phyloP scores from a whole-genome alignment of 257 asterid species.

The Ocimum tenuiflorum region DNA sequence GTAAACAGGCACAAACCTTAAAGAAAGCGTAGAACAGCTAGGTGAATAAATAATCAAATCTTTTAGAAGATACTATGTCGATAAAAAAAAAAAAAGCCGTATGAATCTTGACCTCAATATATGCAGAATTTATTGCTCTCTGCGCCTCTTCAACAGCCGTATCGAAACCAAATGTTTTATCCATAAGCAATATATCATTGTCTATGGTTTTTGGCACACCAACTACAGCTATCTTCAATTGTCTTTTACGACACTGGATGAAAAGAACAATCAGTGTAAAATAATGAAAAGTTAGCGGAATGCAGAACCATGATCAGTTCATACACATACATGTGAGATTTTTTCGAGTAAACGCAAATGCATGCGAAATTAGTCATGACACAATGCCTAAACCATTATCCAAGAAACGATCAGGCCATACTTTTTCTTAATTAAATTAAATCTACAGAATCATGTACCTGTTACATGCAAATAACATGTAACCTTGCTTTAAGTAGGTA shows the following conservation, averaged over 20 bases:
- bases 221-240: slow-evolving; percentile 70
- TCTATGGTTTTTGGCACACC: slow-evolving; percentile 99
- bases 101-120: slow-evolving; percentile 60
- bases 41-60: slow-evolving; percentile 11
- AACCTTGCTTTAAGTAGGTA: background rate
- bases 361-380: background rate
- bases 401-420: background rate
- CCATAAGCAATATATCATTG: slow-evolving; percentile 96
- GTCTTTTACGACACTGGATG: slow-evolving; percentile 69
- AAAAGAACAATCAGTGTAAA: background rate
- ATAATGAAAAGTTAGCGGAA: background rate
- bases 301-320: background rate
- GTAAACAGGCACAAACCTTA: no score
- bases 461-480: background rate
- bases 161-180: slow-evolving; percentile 97
- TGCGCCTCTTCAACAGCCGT: slow-evolving; percentile 99
- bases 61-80: background rate
- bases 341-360: no score
- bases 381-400: background rate
- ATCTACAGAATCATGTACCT: background rate
- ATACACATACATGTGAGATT: background rate
- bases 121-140: slow-evolving; percentile 91
- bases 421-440: background rate
- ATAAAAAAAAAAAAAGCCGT: slow-evolving; percentile 3
- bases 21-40: background rate